Percentiles rank a stretch among this genome's conserved stretches.
Conservation (phyloP, 2,329 filamentous ascomycete genomes). For the Rhynchosporium graminicola region DNA sequence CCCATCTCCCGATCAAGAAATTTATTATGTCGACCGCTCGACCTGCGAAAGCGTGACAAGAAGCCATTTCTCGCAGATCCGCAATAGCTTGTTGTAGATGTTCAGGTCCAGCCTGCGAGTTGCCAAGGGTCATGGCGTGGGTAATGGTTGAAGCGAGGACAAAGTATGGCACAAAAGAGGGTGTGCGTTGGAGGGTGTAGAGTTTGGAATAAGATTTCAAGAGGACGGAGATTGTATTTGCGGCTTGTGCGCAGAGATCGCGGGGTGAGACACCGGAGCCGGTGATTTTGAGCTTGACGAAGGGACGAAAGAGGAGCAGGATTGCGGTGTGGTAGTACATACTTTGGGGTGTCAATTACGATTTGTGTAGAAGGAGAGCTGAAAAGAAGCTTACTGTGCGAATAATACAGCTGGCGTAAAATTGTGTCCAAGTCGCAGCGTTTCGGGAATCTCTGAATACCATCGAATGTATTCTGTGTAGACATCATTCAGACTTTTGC, state of each 20-base stretch:
- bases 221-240: conserved; percentile 41
- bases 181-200: conserved; percentile 39
- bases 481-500: conserved; percentile 60
- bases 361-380: not conserved
- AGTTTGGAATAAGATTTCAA: conserved; percentile 38
- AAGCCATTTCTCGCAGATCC: conserved; percentile 61
- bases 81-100: conserved; percentile 55
- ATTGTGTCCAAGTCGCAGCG: conserved; percentile 64
- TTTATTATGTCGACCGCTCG: conserved; percentile 49
- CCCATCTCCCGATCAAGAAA: conserved; percentile 60
- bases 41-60: conserved; percentile 39
- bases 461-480: conserved; percentile 71
- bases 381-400: conserved; percentile 62
- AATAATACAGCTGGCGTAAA: conserved; percentile 74
- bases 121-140: conserved; percentile 34
- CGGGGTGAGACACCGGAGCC: conserved; percentile 36
- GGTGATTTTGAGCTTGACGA: conserved; percentile 43
- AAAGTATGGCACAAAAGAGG: conserved; percentile 40
- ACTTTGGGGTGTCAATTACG: conserved; percentile 42
- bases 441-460: conserved; percentile 68
- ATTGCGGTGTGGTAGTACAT: conserved; percentile 73
- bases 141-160: conserved; percentile 36
- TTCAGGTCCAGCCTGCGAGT: conserved; percentile 40
- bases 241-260: conserved; percentile 40
- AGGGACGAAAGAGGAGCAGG: conserved; percentile 71